These are phyloP conservation scores for Leptosphaerulina australis DNA, from an alignment of 2,329 filamentous ascomycete species.

Conservation along the genomic window DNA sequence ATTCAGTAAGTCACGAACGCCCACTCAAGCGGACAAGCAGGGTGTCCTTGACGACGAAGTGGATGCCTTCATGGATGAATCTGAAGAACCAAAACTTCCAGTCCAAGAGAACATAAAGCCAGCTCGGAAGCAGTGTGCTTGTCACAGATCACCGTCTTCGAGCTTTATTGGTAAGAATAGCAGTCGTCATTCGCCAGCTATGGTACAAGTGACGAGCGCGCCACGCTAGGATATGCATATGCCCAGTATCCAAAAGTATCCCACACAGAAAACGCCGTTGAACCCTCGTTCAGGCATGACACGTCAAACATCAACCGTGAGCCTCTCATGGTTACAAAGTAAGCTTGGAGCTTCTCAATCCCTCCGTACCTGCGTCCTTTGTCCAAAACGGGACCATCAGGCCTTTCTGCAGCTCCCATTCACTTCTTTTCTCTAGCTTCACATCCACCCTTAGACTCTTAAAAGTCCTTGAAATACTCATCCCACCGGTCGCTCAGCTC, in stretches of 20 bases:
- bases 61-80: no score
- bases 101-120: no score
- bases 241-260: not conserved
- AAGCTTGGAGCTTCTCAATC: not conserved
- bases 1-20: no score
- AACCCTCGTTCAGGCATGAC: not conserved
- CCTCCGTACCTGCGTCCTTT: not conserved
- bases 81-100: no score
- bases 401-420: not conserved
- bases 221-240: slow-evolving; percentile 5
- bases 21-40: no score
- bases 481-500: slow-evolving; percentile 74
- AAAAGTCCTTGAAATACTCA: slow-evolving; percentile 74
- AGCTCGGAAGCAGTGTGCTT: no score
- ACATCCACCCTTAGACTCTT: not conserved
- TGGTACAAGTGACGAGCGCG: slow-evolving; percentile 6
- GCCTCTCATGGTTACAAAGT: not conserved
- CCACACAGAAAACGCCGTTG: not conserved
- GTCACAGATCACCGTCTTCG: no score
- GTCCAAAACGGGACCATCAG: no score
- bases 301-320: not conserved
- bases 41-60: no score
- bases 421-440: not conserved
- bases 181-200: slow-evolving; percentile 3
- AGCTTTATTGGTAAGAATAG: not conserved